These are phyloP conservation scores for Trichocladium uniseriatum DNA, from an alignment of 495 filamentous ascomycete species.

Conservation along the genomic window DNA sequence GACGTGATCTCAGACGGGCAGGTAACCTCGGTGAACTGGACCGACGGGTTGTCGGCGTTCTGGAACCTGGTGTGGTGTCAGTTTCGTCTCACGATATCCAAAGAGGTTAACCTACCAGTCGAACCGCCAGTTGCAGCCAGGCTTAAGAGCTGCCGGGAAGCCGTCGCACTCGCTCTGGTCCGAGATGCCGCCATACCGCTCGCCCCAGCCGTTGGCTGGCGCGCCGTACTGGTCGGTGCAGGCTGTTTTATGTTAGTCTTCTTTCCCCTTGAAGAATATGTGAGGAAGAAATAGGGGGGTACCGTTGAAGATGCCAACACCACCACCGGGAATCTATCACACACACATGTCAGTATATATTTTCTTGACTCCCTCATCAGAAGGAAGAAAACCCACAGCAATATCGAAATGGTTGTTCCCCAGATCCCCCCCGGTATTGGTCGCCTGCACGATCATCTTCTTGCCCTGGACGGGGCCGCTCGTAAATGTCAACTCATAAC, in stretches of 20 bases:
- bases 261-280: slow-evolving; percentile 22
- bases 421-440: slow-evolving; percentile 55
- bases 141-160: slow-evolving; percentile 49
- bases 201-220: slow-evolving; percentile 49
- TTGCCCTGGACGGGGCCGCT: slow-evolving; percentile 46
- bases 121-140: slow-evolving; percentile 60
- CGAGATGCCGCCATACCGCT: slow-evolving; percentile 51
- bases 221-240: slow-evolving; percentile 55
- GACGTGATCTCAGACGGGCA: slow-evolving; percentile 51
- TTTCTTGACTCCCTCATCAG: too few relatives aligned
- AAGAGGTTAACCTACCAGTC: slow-evolving; percentile 35
- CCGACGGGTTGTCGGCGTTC: slow-evolving; percentile 51
- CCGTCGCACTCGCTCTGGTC: slow-evolving; percentile 42
- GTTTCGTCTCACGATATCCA: slow-evolving; percentile 9
- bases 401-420: slow-evolving; percentile 54
- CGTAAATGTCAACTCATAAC: slow-evolving; percentile 60
- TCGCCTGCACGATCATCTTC: slow-evolving; percentile 60
- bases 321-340: slow-evolving; percentile 53
- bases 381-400: slow-evolving; percentile 30
- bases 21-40: slow-evolving; percentile 47
- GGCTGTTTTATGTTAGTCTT: slow-evolving; percentile 9
- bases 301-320: slow-evolving; percentile 55
- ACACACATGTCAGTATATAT: neutral
- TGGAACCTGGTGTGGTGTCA: slow-evolving; percentile 59
- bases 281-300: neutral